Evolutionary conservation across 495 filamentous ascomycete genomes (phyloP).

Genomic region (Penicillium roqueforti): DNA sequence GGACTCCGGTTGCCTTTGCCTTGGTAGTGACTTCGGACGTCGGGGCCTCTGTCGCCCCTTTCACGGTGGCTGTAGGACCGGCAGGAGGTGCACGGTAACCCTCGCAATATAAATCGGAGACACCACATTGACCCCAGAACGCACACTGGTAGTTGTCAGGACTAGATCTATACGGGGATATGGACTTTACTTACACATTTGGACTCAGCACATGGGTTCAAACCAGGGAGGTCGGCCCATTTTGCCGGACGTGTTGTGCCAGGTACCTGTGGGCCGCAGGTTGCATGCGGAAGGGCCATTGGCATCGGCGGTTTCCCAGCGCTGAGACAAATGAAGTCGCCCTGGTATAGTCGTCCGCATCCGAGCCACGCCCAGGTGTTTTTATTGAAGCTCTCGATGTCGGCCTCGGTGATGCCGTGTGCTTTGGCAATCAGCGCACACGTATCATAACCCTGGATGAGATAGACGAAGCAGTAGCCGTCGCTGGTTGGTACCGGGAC

Average conservation of each 20-base stretch:
- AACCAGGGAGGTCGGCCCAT: conserved; percentile 5
- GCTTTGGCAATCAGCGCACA: conserved; percentile 7
- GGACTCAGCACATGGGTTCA: conserved; percentile 11
- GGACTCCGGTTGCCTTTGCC: background rate
- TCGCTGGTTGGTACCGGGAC: background rate
- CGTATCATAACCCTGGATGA: conserved; percentile 4
- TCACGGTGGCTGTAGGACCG: background rate
- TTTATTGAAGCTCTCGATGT: conserved; percentile 16
- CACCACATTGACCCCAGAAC: background rate
- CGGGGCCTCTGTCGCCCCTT: background rate
- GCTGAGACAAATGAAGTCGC: conserved; percentile 17
- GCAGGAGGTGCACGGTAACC: background rate
- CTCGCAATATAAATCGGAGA: background rate
- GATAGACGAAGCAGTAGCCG: background rate
- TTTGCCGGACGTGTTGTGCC: conserved; percentile 13
- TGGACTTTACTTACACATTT: conserved; percentile 13
- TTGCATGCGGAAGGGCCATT: conserved; percentile 13
- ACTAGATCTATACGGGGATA: background rate
- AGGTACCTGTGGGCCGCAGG: conserved; percentile 22
- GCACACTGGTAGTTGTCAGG: background rate
- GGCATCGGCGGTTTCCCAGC: conserved; percentile 13
- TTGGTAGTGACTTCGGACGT: background rate
- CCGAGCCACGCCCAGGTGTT: conserved; percentile 16
- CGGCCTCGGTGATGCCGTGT: conserved; percentile 7
- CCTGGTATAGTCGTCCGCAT: conserved; percentile 11